Evolutionary conservation across 345 rosid genomes (phyloP).

Genomic region (Acer campestre): DNA sequence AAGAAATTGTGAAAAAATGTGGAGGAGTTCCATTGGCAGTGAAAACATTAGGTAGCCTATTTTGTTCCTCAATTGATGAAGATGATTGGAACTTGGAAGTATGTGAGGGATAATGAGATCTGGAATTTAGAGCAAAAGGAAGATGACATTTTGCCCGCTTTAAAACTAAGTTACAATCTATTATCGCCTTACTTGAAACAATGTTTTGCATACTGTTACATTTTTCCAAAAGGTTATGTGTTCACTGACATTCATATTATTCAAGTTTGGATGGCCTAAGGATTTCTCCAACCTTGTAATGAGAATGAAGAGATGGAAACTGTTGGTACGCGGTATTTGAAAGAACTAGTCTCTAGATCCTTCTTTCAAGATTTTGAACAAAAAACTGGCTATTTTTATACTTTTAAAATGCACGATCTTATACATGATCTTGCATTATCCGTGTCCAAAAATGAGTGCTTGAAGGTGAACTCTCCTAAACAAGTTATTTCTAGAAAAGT

Average conservation of each 20-base stretch:
- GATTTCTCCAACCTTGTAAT: background rate
- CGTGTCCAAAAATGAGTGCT: constrained; percentile 18
- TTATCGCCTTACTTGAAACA: constrained; percentile 2
- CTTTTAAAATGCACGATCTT: constrained; percentile 35
- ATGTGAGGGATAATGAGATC: constrained; percentile 19
- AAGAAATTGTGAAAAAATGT: constrained; percentile 35
- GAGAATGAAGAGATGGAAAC: constrained; percentile 5
- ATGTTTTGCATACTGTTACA: constrained; percentile 6
- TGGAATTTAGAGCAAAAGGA: constrained; percentile 16
- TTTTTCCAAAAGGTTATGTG: constrained; percentile 16
- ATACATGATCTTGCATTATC: constrained; percentile 31
- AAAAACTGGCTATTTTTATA: background rate
- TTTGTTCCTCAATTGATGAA: constrained; percentile 3
- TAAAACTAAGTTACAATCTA: constrained; percentile 22
- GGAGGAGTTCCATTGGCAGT: constrained; percentile 32
- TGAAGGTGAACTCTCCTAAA: background rate
- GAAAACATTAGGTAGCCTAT: constrained; percentile 21
- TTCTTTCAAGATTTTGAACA: constrained; percentile 28
- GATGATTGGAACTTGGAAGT: constrained; percentile 24
- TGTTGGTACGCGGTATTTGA: constrained; percentile 11
- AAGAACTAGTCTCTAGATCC: constrained; percentile 31
- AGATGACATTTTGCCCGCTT: constrained; percentile 7
- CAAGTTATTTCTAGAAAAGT: background rate
- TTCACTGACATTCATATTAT: background rate
- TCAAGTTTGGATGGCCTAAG: constrained; percentile 25